Evolutionary conservation across 1,284 basidiomycete species (phyloP), one percentile per base, ranked within the genome.

Genomic region (Leccinum solheimii): DNA sequence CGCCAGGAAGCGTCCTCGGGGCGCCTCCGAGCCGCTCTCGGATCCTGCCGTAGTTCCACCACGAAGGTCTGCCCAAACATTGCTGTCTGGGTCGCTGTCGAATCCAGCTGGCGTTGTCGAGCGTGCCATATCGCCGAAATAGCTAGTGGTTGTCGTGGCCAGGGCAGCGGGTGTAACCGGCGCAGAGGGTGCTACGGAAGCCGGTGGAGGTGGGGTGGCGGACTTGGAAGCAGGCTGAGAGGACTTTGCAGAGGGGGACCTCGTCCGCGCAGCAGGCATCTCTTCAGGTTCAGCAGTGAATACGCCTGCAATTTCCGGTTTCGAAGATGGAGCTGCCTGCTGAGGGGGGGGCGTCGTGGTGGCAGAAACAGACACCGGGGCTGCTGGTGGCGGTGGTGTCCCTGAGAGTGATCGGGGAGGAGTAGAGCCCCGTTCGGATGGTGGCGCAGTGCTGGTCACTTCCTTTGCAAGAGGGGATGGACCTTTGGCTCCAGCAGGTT

Each of bases 281-380:
- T 70, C 73, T 54, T 74, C 72, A 9, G 72, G 72, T 55, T 76
- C 75, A 0, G 50, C 59, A 1, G 74, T 76, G 34, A 73, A 30
- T 38, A 70, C 66, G 0, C 61, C 27, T 6, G 68, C 57, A 52
- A 69, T 61, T 8, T 64, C 62, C 1, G 63, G 5, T 26, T 40
- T 63, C 11, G 59, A 52, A 1, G 50, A 62, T 19, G 58, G 68
- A 7, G 34, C 57, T 10, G 16, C 16, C 14, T 59, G n/a, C 38
- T 63, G 59, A 26, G 43, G n/a, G 13, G 64, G 63, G 19, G 67
- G 64, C 53, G 60, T n/a, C 50, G 56, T 53, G 43, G 56, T 62
- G 60, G 62, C 55, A 59, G 61, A 34, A 57, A 60, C 34, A 43
- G 67, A 60, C 59, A 58, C 66, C 26, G 65, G 7, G 16, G 43